Percentiles rank a stretch among this genome's conserved stretches.
phyloP scores from a whole-genome alignment of 768 basidiomycete genomes.

The Postia placenta region DNA sequence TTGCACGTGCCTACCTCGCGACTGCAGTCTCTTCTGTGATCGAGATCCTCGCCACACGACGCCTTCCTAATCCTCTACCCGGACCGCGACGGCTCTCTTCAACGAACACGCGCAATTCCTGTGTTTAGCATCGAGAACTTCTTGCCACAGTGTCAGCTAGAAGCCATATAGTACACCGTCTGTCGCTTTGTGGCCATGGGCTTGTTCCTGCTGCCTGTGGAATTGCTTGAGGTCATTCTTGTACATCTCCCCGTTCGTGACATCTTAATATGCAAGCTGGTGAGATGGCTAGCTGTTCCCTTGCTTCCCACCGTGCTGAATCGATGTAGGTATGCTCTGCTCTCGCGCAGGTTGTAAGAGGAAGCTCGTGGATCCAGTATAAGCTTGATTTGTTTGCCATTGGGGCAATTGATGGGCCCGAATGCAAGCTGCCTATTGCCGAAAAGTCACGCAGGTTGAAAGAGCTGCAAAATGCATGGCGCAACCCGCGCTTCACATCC shows the following conservation, averaged over 20 bases:
- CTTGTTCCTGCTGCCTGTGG: background rate
- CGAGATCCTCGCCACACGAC: too few relatives aligned
- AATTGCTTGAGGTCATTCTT: background rate
- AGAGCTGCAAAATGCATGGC: background rate
- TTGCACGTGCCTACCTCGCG: constrained; percentile 11
- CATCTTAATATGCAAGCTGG: background rate
- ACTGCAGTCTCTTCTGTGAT: too few relatives aligned
- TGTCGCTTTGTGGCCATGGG: too few relatives aligned
- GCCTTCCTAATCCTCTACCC: too few relatives aligned
- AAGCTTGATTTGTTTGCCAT: background rate
- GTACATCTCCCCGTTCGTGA: background rate
- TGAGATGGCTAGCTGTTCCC: background rate
- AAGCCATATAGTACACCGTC: too few relatives aligned
- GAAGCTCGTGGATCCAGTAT: background rate
- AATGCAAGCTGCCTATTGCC: background rate
- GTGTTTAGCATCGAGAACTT: too few relatives aligned
- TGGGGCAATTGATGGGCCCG: background rate
- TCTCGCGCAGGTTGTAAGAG: background rate
- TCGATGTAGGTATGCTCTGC: background rate
- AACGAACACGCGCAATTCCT: too few relatives aligned
- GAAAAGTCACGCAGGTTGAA: background rate
- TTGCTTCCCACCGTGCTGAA: background rate
- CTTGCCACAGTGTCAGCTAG: too few relatives aligned
- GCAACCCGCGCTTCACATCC: background rate
- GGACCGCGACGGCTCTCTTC: too few relatives aligned